Conservation (phyloP, 371 early-diverging fungal species). For the Lichtheimia ramosa region DNA sequence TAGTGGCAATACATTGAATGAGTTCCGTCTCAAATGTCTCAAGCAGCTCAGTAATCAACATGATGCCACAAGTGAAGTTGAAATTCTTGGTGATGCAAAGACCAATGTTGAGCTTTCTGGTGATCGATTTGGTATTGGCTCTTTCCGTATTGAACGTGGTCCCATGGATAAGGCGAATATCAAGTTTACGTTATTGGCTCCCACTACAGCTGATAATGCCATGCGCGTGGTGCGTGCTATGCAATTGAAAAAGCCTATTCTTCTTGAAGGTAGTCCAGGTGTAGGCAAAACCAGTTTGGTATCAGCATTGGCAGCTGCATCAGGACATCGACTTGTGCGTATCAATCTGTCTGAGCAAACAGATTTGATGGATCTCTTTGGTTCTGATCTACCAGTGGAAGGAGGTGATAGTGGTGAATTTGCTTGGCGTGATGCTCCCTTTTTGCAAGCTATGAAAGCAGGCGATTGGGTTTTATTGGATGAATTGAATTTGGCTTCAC, state of each 20-base stretch:
- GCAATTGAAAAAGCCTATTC: slow-evolving; percentile 90
- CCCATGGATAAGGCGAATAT: slow-evolving; percentile 43
- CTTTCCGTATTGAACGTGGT: slow-evolving; percentile 80
- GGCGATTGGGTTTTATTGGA: slow-evolving; percentile 99
- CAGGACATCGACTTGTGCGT: slow-evolving; percentile 86
- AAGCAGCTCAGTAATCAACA: slow-evolving; percentile 37
- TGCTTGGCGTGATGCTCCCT: slow-evolving; percentile 97
- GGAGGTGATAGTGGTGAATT: slow-evolving; percentile 86
- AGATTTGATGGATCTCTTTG: slow-evolving; percentile 99
- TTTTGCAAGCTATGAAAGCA: slow-evolving; percentile 92
- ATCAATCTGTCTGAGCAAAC: slow-evolving; percentile 99
- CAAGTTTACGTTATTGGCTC: slow-evolving; percentile 84
- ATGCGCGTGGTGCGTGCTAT: slow-evolving; percentile 94
- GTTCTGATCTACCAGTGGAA: slow-evolving; percentile 96
- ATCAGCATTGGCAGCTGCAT: slow-evolving; percentile 78
- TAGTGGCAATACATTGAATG: slow-evolving; percentile 44
- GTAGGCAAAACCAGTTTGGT: slow-evolving; percentile 98
- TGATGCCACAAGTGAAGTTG: slow-evolving; percentile 32
- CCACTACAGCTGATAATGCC: slow-evolving; percentile 88
- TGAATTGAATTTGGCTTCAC: slow-evolving; percentile 99
- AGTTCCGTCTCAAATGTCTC: slow-evolving; percentile 58
- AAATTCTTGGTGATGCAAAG: slow-evolving; percentile 48
- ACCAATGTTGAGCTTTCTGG: slow-evolving; percentile 40
- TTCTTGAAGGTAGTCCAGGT: slow-evolving; percentile 97
- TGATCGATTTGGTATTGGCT: slow-evolving; percentile 65